Evolutionary conservation across 352 stramenopile genomes (phyloP).

Genomic region (Blastocystis sp.): DNA sequence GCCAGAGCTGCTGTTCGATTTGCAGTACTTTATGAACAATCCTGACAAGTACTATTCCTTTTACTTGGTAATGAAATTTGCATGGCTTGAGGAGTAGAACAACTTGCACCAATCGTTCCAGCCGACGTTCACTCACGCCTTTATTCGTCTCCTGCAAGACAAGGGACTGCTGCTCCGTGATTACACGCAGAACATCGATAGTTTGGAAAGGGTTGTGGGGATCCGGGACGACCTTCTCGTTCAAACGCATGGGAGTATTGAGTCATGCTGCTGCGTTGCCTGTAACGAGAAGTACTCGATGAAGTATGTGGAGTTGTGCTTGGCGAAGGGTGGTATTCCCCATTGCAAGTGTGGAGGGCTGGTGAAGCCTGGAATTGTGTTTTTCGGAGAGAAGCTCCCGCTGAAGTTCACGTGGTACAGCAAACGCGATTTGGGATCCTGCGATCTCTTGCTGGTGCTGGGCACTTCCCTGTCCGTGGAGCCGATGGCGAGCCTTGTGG

Average conservation of each 20-base stretch:
- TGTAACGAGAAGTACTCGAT: constrained; percentile 73
- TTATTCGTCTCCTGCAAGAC: constrained; percentile 85
- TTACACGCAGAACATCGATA: constrained; percentile 98
- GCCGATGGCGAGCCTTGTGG: constrained; percentile 84
- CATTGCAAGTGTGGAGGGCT: constrained; percentile 81
- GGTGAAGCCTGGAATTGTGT: constrained; percentile 92
- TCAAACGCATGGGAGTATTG: constrained; percentile 87
- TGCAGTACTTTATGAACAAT: constrained; percentile 91
- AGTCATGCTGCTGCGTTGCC: constrained; percentile 82
- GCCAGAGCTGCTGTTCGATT: constrained; percentile 94
- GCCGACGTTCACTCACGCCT: constrained; percentile 88
- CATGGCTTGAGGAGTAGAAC: constrained; percentile 39
- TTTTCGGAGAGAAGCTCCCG: constrained; percentile 90
- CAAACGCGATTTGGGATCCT: constrained; percentile 78
- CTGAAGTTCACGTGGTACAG: constrained; percentile 80
- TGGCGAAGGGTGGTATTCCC: constrained; percentile 59
- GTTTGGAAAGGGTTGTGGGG: constrained; percentile 85
- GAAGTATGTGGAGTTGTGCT: background rate
- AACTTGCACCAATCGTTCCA: constrained; percentile 78
- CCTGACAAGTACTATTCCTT: constrained; percentile 91
- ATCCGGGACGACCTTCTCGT: constrained; percentile 80
- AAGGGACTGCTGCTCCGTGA: constrained; percentile 84
- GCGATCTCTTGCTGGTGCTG: constrained; percentile 92
- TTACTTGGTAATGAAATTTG: constrained; percentile 74
- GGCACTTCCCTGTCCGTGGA: constrained; percentile 92